Percentiles rank a stretch among this genome's conserved stretches.
Conservation (phyloP, 2,329 filamentous ascomycete genomes). For the Arthrocladium fulminans region DNA sequence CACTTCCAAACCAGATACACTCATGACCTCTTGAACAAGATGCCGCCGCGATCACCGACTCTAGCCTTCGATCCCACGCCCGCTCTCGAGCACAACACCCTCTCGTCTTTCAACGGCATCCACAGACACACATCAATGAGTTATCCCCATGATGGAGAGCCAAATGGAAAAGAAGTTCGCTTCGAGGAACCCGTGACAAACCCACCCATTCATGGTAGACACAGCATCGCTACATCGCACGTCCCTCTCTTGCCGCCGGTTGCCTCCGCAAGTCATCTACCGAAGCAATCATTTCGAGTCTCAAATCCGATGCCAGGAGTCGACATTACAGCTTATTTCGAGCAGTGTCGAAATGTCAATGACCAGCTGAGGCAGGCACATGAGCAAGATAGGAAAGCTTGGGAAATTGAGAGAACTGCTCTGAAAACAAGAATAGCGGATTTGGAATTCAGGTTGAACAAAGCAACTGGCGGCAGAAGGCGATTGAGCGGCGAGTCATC, state of each 20-base stretch:
- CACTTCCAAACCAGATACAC: background rate
- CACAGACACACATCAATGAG: conserved; percentile 2
- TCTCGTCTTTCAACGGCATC: conserved; percentile 16
- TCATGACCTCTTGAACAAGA: conserved; percentile 1
- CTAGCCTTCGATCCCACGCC: conserved; percentile 20
- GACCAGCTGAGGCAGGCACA: conserved; percentile 35
- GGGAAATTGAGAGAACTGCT: conserved; percentile 36
- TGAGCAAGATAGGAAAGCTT: conserved; percentile 35
- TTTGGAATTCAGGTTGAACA: conserved; percentile 30
- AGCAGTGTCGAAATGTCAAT: conserved; percentile 34
- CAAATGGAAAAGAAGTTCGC: conserved; percentile 33
- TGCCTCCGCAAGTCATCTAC: conserved; percentile 21
- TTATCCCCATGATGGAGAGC: background rate
- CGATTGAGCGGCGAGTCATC: conserved; percentile 22
- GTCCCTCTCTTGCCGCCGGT: conserved; percentile 27
- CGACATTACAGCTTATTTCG: conserved; percentile 32
- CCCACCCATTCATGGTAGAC: conserved; percentile 29
- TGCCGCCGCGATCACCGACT: conserved; percentile 20
- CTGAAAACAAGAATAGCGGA: conserved; percentile 35
- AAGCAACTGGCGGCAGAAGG: conserved; percentile 16
- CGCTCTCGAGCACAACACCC: conserved; percentile 20
- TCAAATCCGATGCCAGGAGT: conserved; percentile 17
- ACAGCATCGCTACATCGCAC: conserved; percentile 31
- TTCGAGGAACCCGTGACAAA: conserved; percentile 28
- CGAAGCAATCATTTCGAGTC: conserved; percentile 17